Evolutionary conservation across 2,329 filamentous ascomycete species (phyloP).

Genomic region (Fusarium sambucinum): DNA sequence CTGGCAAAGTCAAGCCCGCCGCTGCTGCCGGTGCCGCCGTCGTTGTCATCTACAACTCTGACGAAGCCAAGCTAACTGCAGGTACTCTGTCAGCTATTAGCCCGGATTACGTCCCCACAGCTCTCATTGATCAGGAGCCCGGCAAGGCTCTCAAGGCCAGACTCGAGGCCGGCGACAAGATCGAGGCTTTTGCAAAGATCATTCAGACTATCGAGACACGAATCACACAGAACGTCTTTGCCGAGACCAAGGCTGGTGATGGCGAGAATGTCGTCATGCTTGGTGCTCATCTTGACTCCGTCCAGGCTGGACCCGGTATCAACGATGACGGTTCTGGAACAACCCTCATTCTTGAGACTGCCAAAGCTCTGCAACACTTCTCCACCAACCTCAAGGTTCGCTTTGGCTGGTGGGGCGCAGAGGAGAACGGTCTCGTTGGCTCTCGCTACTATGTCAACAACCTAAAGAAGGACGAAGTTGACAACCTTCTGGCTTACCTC

Average conservation of each 20-base stretch:
- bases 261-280: conserved; percentile 57
- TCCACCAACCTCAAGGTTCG: conserved; percentile 54
- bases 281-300: conserved; percentile 59
- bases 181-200: conserved; percentile 54
- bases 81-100: conserved; percentile 45
- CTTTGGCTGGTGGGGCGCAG: conserved; percentile 61
- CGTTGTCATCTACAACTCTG: conserved; percentile 51
- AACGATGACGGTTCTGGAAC: conserved; percentile 62
- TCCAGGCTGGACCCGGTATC: conserved; percentile 59
- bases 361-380: conserved; percentile 54
- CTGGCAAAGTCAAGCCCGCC: conserved; percentile 49
- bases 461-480: conserved; percentile 49
- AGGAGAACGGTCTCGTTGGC: conserved; percentile 58
- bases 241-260: conserved; percentile 60
- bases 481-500: conserved; percentile 54
- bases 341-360: conserved; percentile 56
- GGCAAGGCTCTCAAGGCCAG: conserved; percentile 48
- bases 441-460: conserved; percentile 54
- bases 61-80: conserved; percentile 48
- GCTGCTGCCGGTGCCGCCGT: conserved; percentile 49
- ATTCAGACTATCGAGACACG: conserved; percentile 54
- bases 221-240: conserved; percentile 59
- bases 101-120: conserved; percentile 48
- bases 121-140: conserved; percentile 49
- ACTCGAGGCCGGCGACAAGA: conserved; percentile 50